Evolutionary conservation across 2,329 filamentous ascomycete genomes (phyloP), one percentile per base, ranked within the genome.

Genomic region (Septoria linicola): DNA sequence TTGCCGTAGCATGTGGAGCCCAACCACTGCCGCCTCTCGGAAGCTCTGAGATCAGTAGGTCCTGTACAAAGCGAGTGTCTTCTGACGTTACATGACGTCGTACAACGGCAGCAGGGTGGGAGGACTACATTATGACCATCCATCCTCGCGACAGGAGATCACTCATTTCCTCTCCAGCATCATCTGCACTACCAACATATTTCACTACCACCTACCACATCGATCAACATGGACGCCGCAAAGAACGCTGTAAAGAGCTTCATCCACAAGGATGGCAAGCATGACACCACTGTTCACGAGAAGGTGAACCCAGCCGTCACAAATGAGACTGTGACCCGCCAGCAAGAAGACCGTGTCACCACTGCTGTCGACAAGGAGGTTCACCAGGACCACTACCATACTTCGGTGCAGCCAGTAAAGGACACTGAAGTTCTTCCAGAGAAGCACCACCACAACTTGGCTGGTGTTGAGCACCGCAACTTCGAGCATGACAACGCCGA

Each of bases 321-420:
- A 53, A 80, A 79, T 36, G 57, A 57, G 54, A 59, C 57, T 8
- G 41, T 60, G 16, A 53, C 45, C 21, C 49, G 51, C n/a, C 76
- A 79, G n/a, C 68, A 77, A 34, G 83, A 86, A 49, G 82, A 88
- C 63, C 70, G 83, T n/a, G 50, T 61, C 34, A 76, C 73, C 16
- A 84, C 80, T 1, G 84, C 82, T 5, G 68, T 88, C 27, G 82
- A 88, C 64, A 80, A 80, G 59, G 85, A 88, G 61, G 73, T 87
- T 3, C 84, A 88, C 64, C 84, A 87, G 66, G 81, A 88, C 53
- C 85, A 88, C 61, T 82, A 87, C 66, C 83, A 88, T 67, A 85
- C 82, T 40, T 82, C 81, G 0, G 72, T 88, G 1, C 85, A 88
- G 69, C 85, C 85, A 0, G 70, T 89, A 19, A 51, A 72, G 14